Conservation (phyloP, 148 eudicot species). For the Cornus florida region DNA sequence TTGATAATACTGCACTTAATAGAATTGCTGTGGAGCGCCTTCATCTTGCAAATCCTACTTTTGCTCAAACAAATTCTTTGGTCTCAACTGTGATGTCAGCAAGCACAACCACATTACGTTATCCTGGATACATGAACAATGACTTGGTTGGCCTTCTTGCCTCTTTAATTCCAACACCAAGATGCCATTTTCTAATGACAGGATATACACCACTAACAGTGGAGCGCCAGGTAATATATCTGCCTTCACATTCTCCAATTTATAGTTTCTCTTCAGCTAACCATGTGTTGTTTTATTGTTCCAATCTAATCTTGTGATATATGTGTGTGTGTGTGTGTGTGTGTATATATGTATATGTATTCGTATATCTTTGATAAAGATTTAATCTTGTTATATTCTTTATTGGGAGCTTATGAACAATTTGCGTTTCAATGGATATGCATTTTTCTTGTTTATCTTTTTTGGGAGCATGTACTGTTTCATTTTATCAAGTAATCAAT, state of each 20-base stretch:
- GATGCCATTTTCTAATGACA: slow-evolving; percentile 99
- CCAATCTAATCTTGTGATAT: background rate
- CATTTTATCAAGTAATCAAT: background rate
- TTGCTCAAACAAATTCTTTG: slow-evolving; percentile 92
- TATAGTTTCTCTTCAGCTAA: background rate
- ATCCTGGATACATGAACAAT: slow-evolving; percentile 99
- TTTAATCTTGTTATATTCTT: background rate
- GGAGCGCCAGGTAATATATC: slow-evolving; percentile 81
- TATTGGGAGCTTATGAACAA: background rate
- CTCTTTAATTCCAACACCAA: slow-evolving; percentile 97
- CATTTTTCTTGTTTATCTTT: background rate
- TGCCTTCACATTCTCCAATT: background rate
- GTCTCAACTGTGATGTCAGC: slow-evolving; percentile 99
- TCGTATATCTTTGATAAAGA: background rate
- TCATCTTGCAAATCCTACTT: slow-evolving; percentile 86
- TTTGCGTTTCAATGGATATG: background rate
- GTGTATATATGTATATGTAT: background rate
- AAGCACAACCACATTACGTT: slow-evolving; percentile 96
- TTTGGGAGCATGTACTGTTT: background rate
- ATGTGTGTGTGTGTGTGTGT: background rate
- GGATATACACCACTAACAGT: slow-evolving; percentile 99
- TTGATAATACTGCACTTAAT: slow-evolving; percentile 97
- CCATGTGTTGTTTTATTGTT: background rate
- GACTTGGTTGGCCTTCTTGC: slow-evolving; percentile 99
- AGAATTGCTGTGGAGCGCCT: slow-evolving; percentile 98